Evolutionary conservation across 2,329 filamentous ascomycete genomes (phyloP).

Genomic region (Ophiostoma ips): DNA sequence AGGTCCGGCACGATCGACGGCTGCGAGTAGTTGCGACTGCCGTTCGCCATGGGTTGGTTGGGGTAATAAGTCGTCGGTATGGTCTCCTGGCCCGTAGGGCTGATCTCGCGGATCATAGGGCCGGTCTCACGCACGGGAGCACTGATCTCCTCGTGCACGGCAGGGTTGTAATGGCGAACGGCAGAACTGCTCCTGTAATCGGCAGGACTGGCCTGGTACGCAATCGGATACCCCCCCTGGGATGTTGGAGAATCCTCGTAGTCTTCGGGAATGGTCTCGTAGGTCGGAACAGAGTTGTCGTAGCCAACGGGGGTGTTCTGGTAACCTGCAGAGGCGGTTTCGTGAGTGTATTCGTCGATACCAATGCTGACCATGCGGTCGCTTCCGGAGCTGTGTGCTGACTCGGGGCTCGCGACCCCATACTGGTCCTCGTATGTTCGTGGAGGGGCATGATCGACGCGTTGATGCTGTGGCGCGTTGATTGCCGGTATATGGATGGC

Average conservation of each 20-base stretch:
- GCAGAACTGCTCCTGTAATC: no score
- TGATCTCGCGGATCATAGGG: no score
- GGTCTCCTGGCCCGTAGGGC: neutral
- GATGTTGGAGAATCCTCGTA: no score
- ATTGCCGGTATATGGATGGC: conserved; percentile 40
- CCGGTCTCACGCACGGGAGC: no score
- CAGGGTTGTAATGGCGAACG: no score
- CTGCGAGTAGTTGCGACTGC: conserved; percentile 21
- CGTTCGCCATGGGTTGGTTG: neutral
- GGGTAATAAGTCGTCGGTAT: neutral
- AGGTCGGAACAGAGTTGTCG: no score
- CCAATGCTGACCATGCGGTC: conserved; percentile 22
- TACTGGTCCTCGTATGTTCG: conserved; percentile 19
- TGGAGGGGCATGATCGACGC: conserved; percentile 19
- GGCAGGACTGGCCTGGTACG: no score
- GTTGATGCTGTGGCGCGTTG: conserved; percentile 22
- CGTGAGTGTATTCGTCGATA: conserved; percentile 1
- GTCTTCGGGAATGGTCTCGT: no score
- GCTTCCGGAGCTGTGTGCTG: conserved; percentile 34
- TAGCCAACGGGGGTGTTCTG: neutral
- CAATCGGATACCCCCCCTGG: no score
- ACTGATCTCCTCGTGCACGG: no score
- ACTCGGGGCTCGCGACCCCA: conserved; percentile 25
- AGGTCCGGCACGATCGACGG: conserved; percentile 23
- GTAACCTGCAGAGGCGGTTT: neutral